phyloP scores from a whole-genome alignment of 2,329 filamentous ascomycete species.

The Tolypocladium ovalisporum region DNA sequence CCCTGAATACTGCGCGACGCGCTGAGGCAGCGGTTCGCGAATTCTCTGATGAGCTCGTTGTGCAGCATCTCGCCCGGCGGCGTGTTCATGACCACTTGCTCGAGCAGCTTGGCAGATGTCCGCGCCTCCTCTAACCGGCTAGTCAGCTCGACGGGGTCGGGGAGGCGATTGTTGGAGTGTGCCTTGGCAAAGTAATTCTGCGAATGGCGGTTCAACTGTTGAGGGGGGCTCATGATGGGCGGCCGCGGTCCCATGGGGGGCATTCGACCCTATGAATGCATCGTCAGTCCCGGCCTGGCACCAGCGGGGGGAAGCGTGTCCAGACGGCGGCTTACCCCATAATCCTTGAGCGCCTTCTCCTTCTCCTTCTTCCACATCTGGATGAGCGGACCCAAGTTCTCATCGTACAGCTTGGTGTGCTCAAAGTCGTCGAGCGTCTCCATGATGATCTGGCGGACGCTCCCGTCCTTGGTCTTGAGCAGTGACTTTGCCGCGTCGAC shows the following conservation, averaged over 20 bases:
- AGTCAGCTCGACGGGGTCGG: conserved; percentile 64
- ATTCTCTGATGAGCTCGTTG: conserved; percentile 89
- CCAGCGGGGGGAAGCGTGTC: neutral
- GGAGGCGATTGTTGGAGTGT: conserved; percentile 40
- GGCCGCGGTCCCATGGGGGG: conserved; percentile 9
- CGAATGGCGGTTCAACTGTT: conserved; percentile 23
- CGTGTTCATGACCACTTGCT: conserved; percentile 83
- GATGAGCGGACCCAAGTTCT: conserved; percentile 58
- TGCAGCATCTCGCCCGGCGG: conserved; percentile 61
- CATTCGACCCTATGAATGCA: conserved; percentile 8
- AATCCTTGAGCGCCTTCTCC: conserved; percentile 45
- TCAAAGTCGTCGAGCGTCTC: conserved; percentile 79
- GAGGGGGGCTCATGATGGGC: conserved; percentile 2
- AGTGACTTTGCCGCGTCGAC: conserved; percentile 64
- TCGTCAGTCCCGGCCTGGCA: conserved; percentile 5
- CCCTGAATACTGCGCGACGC: conserved; percentile 73
- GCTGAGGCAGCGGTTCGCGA: conserved; percentile 72
- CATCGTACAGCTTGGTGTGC: conserved; percentile 59
- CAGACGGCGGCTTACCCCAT: conserved; percentile 28
- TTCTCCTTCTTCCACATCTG: conserved; percentile 90
- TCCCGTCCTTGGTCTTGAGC: conserved; percentile 60
- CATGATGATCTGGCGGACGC: conserved; percentile 74
- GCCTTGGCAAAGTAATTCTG: conserved; percentile 49
- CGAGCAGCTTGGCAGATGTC: conserved; percentile 83
- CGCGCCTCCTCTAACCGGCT: conserved; percentile 80